Evolutionary conservation across 2,329 filamentous ascomycete species (phyloP).

Genomic region (Fusarium pininemorale): DNA sequence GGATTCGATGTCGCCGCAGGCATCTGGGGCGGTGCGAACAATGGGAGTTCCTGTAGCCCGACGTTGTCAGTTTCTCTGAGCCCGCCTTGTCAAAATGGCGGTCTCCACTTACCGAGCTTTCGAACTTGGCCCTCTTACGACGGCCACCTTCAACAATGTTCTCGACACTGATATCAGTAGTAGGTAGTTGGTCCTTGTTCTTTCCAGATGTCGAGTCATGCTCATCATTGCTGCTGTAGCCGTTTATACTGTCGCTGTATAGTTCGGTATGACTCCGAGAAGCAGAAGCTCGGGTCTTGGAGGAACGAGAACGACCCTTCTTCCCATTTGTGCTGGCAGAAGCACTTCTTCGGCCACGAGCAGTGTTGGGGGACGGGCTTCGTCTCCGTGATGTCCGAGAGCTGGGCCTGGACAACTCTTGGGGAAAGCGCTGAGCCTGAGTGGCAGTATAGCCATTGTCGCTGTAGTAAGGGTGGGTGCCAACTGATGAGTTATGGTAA

Average conservation of each 20-base stretch:
- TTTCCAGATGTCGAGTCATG: slow-evolving; percentile 77
- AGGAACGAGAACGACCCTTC: slow-evolving; percentile 74
- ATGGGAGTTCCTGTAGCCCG: slow-evolving; percentile 80
- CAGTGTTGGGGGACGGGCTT: slow-evolving; percentile 78
- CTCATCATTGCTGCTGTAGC: slow-evolving; percentile 88
- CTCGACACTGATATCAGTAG: slow-evolving; percentile 96
- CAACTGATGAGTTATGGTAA: slow-evolving; percentile 62
- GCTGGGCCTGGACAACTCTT: slow-evolving; percentile 71
- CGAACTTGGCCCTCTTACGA: slow-evolving; percentile 92
- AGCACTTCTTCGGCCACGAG: slow-evolving; percentile 77
- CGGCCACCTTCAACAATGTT: slow-evolving; percentile 98
- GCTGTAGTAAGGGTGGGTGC: slow-evolving; percentile 62
- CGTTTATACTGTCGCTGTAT: slow-evolving; percentile 71
- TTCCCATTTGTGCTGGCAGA: slow-evolving; percentile 72
- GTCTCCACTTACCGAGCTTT: slow-evolving; percentile 85
- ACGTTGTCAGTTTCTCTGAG: slow-evolving; percentile 44
- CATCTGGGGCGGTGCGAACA: slow-evolving; percentile 94
- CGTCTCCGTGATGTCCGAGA: slow-evolving; percentile 79
- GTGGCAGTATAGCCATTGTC: slow-evolving; percentile 62
- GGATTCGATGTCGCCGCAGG: slow-evolving; percentile 95
- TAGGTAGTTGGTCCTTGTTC: slow-evolving; percentile 86
- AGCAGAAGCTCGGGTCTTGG: slow-evolving; percentile 69
- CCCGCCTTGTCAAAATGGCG: slow-evolving; percentile 34
- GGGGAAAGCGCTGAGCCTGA: slow-evolving; percentile 60
- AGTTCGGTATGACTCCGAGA: slow-evolving; percentile 64